phyloP scores from a whole-genome alignment of 805 yeast species.

The Kodamaea laetipori region DNA sequence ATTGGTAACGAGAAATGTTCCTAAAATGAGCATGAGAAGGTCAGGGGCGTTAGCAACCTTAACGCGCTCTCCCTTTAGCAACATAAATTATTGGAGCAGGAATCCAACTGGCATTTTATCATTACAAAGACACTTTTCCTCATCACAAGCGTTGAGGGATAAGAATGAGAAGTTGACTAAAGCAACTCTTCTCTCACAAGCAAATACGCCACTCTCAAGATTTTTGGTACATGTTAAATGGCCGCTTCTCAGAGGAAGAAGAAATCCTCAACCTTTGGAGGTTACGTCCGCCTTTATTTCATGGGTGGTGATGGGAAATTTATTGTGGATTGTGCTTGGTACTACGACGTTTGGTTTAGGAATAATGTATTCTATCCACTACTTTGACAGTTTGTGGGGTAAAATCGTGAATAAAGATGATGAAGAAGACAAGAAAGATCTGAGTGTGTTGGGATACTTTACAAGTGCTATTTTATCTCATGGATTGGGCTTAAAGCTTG shows the following conservation, averaged over 20 bases:
- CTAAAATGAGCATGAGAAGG: too few relatives aligned
- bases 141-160: neutral
- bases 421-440: constrained; percentile 24
- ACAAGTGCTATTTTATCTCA: constrained; percentile 40
- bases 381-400: constrained; percentile 30
- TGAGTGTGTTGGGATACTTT: constrained; percentile 33
- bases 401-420: constrained; percentile 22
- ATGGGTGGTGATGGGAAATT: constrained; percentile 59
- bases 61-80: neutral
- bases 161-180: constrained; percentile 14
- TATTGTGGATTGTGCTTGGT: constrained; percentile 56
- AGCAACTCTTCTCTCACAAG: constrained; percentile 30
- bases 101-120: neutral
- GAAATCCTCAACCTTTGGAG: constrained; percentile 53
- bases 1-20: too few relatives aligned
- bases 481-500: constrained; percentile 40
- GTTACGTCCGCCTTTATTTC: constrained; percentile 53
- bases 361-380: constrained; percentile 46
- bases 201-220: constrained; percentile 33
- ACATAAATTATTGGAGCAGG: constrained; percentile 4
- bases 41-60: too few relatives aligned
- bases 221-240: constrained; percentile 45
- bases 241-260: constrained; percentile 49
- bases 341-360: constrained; percentile 58
- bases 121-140: too few relatives aligned